These are phyloP conservation scores for Pichia scutulata DNA, from an alignment of 805 yeast species.

Conservation along the genomic window DNA sequence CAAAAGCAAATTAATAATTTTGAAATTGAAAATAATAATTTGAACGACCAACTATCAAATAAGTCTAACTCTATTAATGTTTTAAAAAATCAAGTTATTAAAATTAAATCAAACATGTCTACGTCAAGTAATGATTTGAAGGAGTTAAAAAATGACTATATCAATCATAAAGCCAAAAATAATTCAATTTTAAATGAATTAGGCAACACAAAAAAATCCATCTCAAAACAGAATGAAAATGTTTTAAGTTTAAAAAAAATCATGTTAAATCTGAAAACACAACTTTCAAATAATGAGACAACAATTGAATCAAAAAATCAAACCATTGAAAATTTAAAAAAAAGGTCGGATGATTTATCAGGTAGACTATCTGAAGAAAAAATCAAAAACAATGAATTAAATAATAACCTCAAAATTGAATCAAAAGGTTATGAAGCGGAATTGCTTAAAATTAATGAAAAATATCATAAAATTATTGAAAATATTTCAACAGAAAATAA, in stretches of 20 bases:
- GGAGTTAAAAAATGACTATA: conserved; percentile 5
- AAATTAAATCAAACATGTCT: conserved; percentile 5
- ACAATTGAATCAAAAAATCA: conserved; percentile 10
- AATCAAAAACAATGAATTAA: conserved; percentile 28
- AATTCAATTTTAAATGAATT: conserved; percentile 8
- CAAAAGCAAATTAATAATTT: conserved; percentile 7
- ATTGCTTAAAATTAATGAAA: conserved; percentile 8
- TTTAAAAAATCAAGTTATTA: conserved; percentile 8
- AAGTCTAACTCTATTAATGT: conserved; percentile 3
- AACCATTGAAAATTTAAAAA: conserved; percentile 28
- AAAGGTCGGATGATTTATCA: conserved; percentile 35
- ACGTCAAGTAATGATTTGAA: conserved; percentile 2
- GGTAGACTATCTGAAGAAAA: conserved; percentile 43
- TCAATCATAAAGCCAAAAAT: neutral
- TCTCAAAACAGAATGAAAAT: conserved; percentile 7
- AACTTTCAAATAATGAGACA: conserved; percentile 7
- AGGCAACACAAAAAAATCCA: conserved; percentile 5
- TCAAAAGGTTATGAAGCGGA: conserved; percentile 9
- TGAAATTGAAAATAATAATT: conserved; percentile 5
- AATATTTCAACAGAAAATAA: neutral
- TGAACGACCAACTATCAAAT: conserved; percentile 5
- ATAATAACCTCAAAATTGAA: conserved; percentile 14
- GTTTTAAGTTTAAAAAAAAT: conserved; percentile 9
- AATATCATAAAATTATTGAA: neutral
- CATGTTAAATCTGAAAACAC: conserved; percentile 13